A percentile compares a stretch with the other conserved stretches of the same genome.
Conservation (phyloP, 2,329 filamentous ascomycete genomes). For the Didymella pomorum region DNA sequence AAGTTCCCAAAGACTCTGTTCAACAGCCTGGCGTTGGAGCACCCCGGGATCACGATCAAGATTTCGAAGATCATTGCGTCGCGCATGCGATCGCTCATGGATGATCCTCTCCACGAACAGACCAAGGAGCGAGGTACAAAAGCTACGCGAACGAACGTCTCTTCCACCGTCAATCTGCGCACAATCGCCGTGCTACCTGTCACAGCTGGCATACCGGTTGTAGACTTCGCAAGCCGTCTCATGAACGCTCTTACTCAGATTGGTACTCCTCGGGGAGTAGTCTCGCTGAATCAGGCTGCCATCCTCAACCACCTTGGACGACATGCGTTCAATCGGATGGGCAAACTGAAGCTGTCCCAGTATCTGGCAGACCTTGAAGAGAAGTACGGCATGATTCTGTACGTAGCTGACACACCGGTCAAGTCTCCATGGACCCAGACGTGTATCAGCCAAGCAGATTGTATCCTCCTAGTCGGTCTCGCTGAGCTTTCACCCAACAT, state of each 20-base stretch:
- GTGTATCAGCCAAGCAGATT: constrained; percentile 95
- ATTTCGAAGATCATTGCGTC: constrained; percentile 98
- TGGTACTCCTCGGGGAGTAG: constrained; percentile 87
- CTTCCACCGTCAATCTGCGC: constrained; percentile 88
- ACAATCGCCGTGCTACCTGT: constrained; percentile 94
- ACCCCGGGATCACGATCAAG: constrained; percentile 98
- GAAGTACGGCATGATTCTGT: constrained; percentile 93
- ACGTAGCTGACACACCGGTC: constrained; percentile 95
- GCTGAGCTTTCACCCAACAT: constrained; percentile 90
- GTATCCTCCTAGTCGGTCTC: constrained; percentile 89
- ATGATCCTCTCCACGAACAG: constrained; percentile 75
- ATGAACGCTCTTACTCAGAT: constrained; percentile 90
- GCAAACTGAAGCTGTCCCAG: constrained; percentile 92
- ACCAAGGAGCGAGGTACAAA: constrained; percentile 68
- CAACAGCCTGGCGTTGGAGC: constrained; percentile 96
- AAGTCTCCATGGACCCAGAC: constrained; percentile 99
- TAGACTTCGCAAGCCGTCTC: constrained; percentile 90
- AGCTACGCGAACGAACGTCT: constrained; percentile 68
- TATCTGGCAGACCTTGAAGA: constrained; percentile 97
- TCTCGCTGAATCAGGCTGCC: constrained; percentile 88
- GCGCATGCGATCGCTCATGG: constrained; percentile 87
- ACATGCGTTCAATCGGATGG: constrained; percentile 97
- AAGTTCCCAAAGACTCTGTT: constrained; percentile 96
- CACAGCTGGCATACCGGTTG: constrained; percentile 87
- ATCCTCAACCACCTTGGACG: constrained; percentile 94